Percentiles rank a stretch among this genome's conserved stretches.
phyloP scores from a whole-genome alignment of 768 basidiomycete species.

The Collybiopsis luxurians region DNA sequence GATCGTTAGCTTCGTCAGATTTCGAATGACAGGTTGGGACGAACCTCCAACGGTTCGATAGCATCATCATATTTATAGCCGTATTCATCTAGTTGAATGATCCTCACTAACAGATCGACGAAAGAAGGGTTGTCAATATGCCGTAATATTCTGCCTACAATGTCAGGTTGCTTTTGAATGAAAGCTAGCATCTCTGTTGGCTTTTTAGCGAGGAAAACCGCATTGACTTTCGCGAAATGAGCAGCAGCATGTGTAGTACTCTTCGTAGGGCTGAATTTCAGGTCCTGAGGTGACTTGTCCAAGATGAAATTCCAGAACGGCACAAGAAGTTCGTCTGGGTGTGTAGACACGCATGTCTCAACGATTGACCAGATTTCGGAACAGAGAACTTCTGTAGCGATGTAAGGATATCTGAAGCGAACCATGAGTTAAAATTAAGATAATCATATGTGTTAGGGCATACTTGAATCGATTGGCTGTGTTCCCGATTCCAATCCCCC shows the following conservation, averaged over 20 bases:
- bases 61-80: conserved; percentile 61
- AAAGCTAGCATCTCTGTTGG: conserved; percentile 94
- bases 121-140: conserved; percentile 90
- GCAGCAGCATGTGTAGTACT: conserved; percentile 84
- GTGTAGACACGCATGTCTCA: conserved; percentile 77
- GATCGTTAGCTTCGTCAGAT: too few species aligned
- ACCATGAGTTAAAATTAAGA: conserved; percentile 12
- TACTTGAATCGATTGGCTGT: conserved; percentile 61
- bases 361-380: conserved; percentile 95
- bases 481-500: background rate
- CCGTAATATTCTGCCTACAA: conserved; percentile 78
- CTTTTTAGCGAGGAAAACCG: conserved; percentile 83
- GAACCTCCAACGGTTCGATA: conserved; percentile 82
- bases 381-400: conserved; percentile 93
- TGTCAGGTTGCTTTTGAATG: conserved; percentile 76
- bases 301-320: conserved; percentile 93
- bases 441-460: conserved; percentile 26
- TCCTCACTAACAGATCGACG: conserved; percentile 86
- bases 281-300: conserved; percentile 77
- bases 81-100: conserved; percentile 87
- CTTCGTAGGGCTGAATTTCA: conserved; percentile 43
- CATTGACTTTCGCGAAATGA: conserved; percentile 93
- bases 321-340: conserved; percentile 62
- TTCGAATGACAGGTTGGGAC: too few species aligned
- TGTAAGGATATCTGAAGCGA: conserved; percentile 75